Base-by-base conservation (phyloP, 805 yeast species). In the Millerozyma miso region DNA sequence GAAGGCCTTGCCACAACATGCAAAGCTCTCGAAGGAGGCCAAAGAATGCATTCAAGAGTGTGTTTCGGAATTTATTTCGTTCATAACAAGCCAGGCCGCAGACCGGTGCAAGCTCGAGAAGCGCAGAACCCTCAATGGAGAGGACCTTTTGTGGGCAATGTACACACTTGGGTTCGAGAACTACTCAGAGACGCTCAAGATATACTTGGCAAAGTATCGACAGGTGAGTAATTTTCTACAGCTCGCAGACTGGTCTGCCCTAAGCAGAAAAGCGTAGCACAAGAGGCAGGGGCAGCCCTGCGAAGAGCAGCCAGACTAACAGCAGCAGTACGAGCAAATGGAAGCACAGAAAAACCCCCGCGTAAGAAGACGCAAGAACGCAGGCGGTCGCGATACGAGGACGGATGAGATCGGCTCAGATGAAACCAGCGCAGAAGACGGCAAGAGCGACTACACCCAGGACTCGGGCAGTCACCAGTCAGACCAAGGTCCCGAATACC, bases 11-110 rank as follows among this genome's bases (percentile, higher is more conserved):
- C 91, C 93, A 2, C 65, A 73, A 10, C 80, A 82, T 31, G 91
- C 90, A 8, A 85, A 85, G 54, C 80, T 85, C 1, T 81, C 88
- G 17, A 85, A 84, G 54, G 93, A 85, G 53, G 85, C 90, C 35
- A 83, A 84, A 54, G 90, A 83, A 52, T 60, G 89, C 46, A 80
- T 85, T 77, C 93, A 85, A 55, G 91, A 85, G 55, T 85, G 91
- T 65, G 91, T 85, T 2, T 78, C 85, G 18, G 95, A 85, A 64
- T 84, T 85, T 57, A 85, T 85, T 7, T 83, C 90, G 2, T 85
- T 85, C 61, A 77, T 85, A 26, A 84, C 95, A 1, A 82, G 89
- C 48, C 90, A 85, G 58, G 85, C 91, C 0, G 81, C 85, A 31
- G 95, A 85, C 52, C 77, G 79, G 52, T 84, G 91, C 53, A 65